Conservation (phyloP, 306 rosid species). For the Fragaria vesca region DNA sequence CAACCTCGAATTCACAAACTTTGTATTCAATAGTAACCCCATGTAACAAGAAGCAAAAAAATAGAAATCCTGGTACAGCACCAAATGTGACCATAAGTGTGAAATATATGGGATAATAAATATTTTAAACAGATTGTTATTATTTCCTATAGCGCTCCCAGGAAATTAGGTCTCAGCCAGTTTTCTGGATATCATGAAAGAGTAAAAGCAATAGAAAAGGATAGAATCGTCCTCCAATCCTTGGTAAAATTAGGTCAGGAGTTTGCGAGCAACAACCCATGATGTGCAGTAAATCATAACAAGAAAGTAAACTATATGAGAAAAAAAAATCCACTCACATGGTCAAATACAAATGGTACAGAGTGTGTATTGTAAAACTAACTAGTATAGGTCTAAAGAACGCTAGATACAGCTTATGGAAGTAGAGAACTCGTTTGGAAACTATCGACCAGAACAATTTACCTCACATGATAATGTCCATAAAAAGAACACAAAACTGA, state of each 20-base stretch:
- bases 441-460: conserved; percentile 32
- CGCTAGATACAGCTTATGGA: conserved; percentile 36
- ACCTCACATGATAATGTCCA: conserved; percentile 33
- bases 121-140: not conserved
- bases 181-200: not conserved
- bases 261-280: not conserved
- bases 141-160: not conserved
- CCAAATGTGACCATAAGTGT: not conserved
- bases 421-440: conserved; percentile 21
- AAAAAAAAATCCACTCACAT: conserved; percentile 18
- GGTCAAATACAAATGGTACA: conserved; percentile 29
- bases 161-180: not conserved
- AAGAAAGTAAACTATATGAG: not conserved
- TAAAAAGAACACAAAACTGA: conserved; percentile 36
- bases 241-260: not conserved
- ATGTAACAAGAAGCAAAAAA: not conserved
- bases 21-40: not conserved
- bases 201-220: not conserved
- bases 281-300: conserved; percentile 7
- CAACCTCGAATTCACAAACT: not conserved
- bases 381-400: conserved; percentile 26
- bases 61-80: not conserved
- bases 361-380: conserved; percentile 22
- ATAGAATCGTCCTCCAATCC: conserved; percentile 13
- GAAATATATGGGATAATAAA: not conserved